These are phyloP conservation scores for Imleria badia DNA, from an alignment of 768 basidiomycete species.

Conservation along the genomic window DNA sequence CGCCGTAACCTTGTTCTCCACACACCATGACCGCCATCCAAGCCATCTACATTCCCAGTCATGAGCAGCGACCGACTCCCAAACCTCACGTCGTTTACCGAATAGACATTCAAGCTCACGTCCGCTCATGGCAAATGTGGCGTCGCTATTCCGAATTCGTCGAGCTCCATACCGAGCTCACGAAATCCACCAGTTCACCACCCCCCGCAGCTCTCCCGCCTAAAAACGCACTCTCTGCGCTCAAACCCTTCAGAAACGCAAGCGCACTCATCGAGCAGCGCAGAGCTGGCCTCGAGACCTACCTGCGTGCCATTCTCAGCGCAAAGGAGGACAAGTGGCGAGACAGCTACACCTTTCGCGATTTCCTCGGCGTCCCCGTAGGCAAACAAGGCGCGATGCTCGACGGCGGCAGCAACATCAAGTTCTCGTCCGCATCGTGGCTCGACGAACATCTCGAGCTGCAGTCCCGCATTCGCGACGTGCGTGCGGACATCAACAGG, in stretches of 20 bases:
- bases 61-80: constrained; percentile 67
- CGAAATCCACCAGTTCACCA: constrained; percentile 71
- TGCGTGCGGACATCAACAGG: constrained; percentile 84
- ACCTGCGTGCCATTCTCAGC: constrained; percentile 82
- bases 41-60: constrained; percentile 65
- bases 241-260: constrained; percentile 50
- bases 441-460: constrained; percentile 84
- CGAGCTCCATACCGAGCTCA: constrained; percentile 80
- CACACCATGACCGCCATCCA: constrained; percentile 68
- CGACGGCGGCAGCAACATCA: constrained; percentile 33
- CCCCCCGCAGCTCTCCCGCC: constrained; percentile 82
- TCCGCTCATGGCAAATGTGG: constrained; percentile 93
- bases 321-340: constrained; percentile 84
- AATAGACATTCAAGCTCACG: constrained; percentile 83
- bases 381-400: constrained; percentile 45
- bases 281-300: constrained; percentile 71
- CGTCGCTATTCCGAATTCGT: constrained; percentile 94
- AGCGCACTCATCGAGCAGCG: constrained; percentile 74
- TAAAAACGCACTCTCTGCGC: constrained; percentile 75
- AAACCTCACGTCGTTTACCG: constrained; percentile 81
- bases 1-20: constrained; percentile 2
- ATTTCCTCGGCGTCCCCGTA: constrained; percentile 84
- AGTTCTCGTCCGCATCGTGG: constrained; percentile 81
- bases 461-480: constrained; percentile 71
- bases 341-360: constrained; percentile 71